A percentile compares a stretch with the other conserved stretches of the same genome.
Conservation (phyloP, 2,329 filamentous ascomycete genomes). For the Colletotrichum sublineola region DNA sequence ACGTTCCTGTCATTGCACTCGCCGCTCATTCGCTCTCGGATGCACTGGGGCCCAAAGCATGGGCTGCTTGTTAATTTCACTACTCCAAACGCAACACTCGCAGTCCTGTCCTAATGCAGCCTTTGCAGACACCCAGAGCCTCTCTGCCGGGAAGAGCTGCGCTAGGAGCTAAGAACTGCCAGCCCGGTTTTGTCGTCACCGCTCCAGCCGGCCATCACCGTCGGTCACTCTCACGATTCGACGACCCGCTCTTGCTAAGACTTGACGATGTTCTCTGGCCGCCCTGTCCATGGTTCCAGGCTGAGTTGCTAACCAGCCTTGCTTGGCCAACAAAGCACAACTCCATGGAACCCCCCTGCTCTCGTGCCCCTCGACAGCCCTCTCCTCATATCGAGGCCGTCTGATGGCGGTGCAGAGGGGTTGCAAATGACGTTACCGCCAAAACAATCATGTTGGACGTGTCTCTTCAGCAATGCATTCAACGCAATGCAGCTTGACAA, state of each 20-base stretch:
- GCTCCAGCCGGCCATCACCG: constrained; percentile 7
- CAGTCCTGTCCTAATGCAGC: constrained; percentile 21
- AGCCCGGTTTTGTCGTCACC: background rate
- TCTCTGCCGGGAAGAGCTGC: constrained; percentile 19
- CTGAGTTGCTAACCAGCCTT: constrained; percentile 27
- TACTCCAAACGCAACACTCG: background rate
- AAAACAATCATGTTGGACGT: constrained; percentile 21
- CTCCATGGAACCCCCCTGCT: constrained; percentile 32
- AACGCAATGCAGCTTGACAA: constrained; percentile 1
- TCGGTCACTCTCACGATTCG: constrained; percentile 8
- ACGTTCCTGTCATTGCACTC: constrained; percentile 11
- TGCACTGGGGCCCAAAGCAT: constrained; percentile 17
- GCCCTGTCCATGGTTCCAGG: constrained; percentile 22
- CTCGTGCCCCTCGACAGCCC: constrained; percentile 15
- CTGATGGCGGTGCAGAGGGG: constrained; percentile 14
- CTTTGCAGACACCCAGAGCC: constrained; percentile 12
- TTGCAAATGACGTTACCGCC: constrained; percentile 16
- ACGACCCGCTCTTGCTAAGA: constrained; percentile 22
- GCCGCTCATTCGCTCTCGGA: constrained; percentile 12
- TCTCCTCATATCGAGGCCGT: constrained; percentile 14
- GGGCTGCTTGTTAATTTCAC: background rate
- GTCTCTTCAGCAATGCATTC: constrained; percentile 1
- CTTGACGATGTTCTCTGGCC: constrained; percentile 8
- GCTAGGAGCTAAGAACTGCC: constrained; percentile 16
- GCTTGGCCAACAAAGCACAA: constrained; percentile 28